Conservation (phyloP, 345 rosid species). For the Hypericum perforatum region DNA sequence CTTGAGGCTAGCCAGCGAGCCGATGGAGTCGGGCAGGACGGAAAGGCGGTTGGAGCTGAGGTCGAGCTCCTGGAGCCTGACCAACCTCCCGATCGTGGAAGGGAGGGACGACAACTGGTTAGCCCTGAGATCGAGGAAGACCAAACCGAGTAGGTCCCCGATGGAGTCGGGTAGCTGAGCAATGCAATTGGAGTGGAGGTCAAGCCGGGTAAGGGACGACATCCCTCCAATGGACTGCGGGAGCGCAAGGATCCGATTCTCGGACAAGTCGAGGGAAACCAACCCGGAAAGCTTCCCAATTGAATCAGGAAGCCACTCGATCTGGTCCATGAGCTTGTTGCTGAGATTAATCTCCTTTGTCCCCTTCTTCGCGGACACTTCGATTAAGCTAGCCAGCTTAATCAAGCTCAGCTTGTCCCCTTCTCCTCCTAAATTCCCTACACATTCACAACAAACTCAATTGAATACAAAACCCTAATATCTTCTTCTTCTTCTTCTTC, state of each 20-base stretch:
- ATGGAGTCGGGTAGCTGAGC: constrained; percentile 59
- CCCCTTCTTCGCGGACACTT: constrained; percentile 76
- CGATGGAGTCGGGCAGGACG: constrained; percentile 55
- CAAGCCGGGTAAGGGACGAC: constrained; percentile 57
- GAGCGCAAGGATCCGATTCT: constrained; percentile 57
- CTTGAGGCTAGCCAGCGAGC: constrained; percentile 57
- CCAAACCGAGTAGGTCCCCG: constrained; percentile 64
- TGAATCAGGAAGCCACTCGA: constrained; percentile 95
- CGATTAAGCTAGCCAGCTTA: constrained; percentile 86
- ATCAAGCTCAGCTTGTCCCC: constrained; percentile 75
- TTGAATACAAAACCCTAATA: too few species aligned
- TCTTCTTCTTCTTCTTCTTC: too few species aligned
- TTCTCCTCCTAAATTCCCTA: too few species aligned
- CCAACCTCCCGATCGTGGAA: constrained; percentile 42
- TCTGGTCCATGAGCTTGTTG: constrained; percentile 69
- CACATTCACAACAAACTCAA: too few species aligned
- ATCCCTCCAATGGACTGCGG: constrained; percentile 70
- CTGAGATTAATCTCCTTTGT: constrained; percentile 71
- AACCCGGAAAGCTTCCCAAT: constrained; percentile 72
- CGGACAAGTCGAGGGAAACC: constrained; percentile 65
- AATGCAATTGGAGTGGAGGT: constrained; percentile 75
- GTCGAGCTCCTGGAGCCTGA: constrained; percentile 75
- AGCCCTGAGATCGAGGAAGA: constrained; percentile 57
- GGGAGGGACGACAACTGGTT: constrained; percentile 76
- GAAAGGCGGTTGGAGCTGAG: constrained; percentile 70